phyloP scores from a whole-genome alignment of 73 alveolate genomes.

The Tetrahymena elliotti region DNA sequence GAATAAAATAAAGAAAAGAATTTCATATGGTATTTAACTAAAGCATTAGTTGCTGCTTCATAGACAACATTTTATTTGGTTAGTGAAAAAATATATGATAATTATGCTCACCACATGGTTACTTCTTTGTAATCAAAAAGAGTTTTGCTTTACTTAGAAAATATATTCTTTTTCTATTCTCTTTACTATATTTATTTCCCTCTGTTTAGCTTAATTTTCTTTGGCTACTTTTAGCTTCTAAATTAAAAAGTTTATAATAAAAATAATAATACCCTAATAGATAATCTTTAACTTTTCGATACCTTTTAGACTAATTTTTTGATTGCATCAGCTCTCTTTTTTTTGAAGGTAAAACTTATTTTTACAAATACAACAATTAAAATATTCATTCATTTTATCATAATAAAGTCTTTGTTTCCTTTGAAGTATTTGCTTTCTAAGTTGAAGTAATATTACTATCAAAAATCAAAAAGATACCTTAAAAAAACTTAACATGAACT shows the following conservation, averaged over 20 bases:
- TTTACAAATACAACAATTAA: no score
- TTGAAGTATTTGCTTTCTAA: not conserved
- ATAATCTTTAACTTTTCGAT: not conserved
- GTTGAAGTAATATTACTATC: not conserved
- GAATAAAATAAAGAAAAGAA: not conserved
- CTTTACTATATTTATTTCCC: not conserved
- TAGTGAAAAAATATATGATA: not conserved
- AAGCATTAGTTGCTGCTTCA: not conserved
- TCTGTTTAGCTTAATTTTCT: not conserved
- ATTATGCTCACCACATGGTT: not conserved
- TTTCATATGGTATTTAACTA: not conserved
- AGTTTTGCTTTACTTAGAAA: not conserved
- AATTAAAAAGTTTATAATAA: not conserved
- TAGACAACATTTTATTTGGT: not conserved
- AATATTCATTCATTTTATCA: no score
- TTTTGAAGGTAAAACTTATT: not conserved
- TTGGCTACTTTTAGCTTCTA: not conserved
- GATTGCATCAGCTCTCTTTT: not conserved
- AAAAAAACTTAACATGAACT: not conserved
- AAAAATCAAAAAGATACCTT: not conserved
- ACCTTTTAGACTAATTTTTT: not conserved
- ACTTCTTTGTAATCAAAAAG: not conserved
- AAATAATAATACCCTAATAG: not conserved
- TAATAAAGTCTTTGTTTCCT: not conserved
- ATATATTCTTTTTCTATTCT: not conserved